phyloP scores from a whole-genome alignment of 2,329 filamentous ascomycete species.

The Colletotrichum sp. region DNA sequence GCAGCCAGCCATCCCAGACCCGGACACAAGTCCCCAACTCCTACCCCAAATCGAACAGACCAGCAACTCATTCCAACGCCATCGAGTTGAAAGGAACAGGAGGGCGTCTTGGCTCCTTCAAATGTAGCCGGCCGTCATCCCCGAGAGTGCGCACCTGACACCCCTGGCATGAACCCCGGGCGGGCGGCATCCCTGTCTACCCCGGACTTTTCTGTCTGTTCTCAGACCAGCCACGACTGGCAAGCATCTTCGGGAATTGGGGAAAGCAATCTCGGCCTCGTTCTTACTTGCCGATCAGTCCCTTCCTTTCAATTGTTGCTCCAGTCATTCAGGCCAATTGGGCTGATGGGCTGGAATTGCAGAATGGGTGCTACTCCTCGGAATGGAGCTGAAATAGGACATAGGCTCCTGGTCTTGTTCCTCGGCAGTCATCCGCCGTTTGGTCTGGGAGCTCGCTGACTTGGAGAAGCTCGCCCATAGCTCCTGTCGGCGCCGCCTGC shows the following conservation, averaged over 20 bases:
- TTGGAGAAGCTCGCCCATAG: not conserved
- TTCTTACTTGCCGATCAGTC: not conserved
- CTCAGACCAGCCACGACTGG: slow-evolving; percentile 12
- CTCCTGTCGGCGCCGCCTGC: not conserved
- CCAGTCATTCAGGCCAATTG: not conserved
- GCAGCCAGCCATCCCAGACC: not conserved
- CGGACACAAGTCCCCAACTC: slow-evolving; percentile 6
- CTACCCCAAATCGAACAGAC: not conserved
- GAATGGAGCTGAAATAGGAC: not conserved
- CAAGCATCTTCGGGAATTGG: slow-evolving; percentile 18
- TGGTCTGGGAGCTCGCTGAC: not conserved
- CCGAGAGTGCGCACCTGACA: slow-evolving; percentile 18
- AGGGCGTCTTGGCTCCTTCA: not conserved
- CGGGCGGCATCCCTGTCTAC: slow-evolving; percentile 16
- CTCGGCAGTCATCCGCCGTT: not conserved
- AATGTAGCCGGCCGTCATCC: not conserved
- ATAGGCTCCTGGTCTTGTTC: not conserved
- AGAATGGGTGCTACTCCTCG: not conserved
- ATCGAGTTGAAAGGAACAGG: not conserved
- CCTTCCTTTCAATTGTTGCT: not conserved
- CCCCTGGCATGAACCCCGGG: slow-evolving; percentile 1
- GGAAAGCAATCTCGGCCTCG: slow-evolving; percentile 10
- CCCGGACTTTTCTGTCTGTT: slow-evolving; percentile 19
- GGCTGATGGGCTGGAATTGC: not conserved
- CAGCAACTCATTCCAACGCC: not conserved